Evolutionary conservation across 345 rosid genomes (phyloP), one percentile per base, ranked within the genome.

Genomic region (Ricinus communis): DNA sequence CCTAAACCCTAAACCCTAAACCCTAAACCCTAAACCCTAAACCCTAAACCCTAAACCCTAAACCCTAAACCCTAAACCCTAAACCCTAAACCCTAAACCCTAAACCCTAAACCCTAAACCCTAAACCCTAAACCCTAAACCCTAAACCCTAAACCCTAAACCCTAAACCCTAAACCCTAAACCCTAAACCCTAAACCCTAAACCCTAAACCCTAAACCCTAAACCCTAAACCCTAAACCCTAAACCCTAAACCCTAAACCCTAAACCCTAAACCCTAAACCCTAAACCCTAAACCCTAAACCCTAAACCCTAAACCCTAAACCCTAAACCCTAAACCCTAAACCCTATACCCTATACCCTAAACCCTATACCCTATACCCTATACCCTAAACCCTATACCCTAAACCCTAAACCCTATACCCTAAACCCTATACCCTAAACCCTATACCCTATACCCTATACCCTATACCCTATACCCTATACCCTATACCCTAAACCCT

Each of bases 41-140:
- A 74, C 66, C 55, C 66, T 66, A 28, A 9, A 74, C 66, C 43
- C 72, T 65, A 16, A 62, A 65, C 65, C 68, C 76, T 64, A 41
- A 56, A 56, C n/a, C 73, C 53, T 14, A 31, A 71, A 56, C 52
- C 75, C 66, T 27, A 33, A 71, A 65, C 31, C 80, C 75, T 49
- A 43, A 64, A 72, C 43, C 65, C 65, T 22, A 41, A 69, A 57
- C 54, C 56, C 65, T 24, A 41, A 69, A 57, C 63, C 71, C 71
- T 56, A 63, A 72, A 72, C 69, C 76, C 70, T 65, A 63, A 72
- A 72, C 69, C 76, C 76, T 65, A 63, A 72, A 72, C 64, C 72
- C 77, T 60, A n/a, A 74, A 74, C 77, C 77, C 58, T 16, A 12
- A 65, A 46, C 68, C 68, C 36, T 12, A 43, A 25, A 25, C 68